Evolutionary conservation across 345 rosid genomes (phyloP).

Genomic region (Psidium friedrichsthalianum): DNA sequence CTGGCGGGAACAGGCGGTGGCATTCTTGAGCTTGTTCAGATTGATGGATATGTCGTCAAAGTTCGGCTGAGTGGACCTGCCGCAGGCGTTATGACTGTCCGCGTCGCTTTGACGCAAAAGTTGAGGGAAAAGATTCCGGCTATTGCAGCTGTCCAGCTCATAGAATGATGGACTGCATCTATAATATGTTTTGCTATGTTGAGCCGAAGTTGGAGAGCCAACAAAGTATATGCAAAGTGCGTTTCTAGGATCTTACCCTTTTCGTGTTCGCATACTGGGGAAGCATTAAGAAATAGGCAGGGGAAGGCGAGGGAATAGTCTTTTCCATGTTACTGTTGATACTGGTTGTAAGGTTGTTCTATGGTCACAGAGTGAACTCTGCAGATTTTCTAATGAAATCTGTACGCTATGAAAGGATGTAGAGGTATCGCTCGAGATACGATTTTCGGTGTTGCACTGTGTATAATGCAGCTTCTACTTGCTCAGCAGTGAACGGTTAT

Average conservation of each 20-base stretch:
- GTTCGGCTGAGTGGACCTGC: constrained; percentile 82
- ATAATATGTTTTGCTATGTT: background rate
- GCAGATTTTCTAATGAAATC: background rate
- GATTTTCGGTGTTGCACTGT: background rate
- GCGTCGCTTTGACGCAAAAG: constrained; percentile 84
- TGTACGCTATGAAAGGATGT: background rate
- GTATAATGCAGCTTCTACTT: background rate
- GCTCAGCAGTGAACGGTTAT: background rate
- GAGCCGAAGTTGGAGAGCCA: background rate
- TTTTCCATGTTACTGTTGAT: background rate
- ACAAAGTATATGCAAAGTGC: background rate
- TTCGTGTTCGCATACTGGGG: background rate
- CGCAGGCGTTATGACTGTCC: constrained; percentile 85
- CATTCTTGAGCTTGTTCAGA: constrained; percentile 59
- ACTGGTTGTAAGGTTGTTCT: background rate
- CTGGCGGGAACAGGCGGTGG: constrained; percentile 90
- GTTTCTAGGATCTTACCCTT: background rate
- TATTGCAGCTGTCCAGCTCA: constrained; percentile 70
- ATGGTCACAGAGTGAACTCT: background rate
- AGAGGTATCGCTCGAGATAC: no score
- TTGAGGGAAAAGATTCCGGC: constrained; percentile 76
- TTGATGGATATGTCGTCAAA: constrained; percentile 52
- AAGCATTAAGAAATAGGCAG: background rate
- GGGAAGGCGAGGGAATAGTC: background rate
- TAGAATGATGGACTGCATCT: constrained; percentile 25